phyloP scores from a whole-genome alignment of 345 rosid species.

The Corchorus capsularis region DNA sequence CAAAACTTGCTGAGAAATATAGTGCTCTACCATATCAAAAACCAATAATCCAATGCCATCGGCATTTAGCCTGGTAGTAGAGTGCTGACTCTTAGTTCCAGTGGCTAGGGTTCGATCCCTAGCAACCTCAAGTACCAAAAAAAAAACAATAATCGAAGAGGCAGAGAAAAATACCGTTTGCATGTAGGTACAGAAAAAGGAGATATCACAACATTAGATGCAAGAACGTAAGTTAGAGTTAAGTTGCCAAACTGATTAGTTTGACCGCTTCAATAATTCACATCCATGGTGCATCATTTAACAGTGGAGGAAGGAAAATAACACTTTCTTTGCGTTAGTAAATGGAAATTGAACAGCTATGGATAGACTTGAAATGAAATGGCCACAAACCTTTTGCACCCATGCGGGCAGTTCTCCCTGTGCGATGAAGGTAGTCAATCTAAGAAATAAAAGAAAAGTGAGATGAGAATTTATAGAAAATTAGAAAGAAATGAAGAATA shows the following conservation, averaged over 20 bases:
- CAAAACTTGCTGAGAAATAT: background rate
- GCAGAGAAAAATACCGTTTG: background rate
- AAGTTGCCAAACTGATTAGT: background rate
- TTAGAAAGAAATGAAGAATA: background rate
- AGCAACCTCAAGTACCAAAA: no score
- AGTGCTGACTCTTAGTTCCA: no score
- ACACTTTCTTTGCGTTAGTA: background rate
- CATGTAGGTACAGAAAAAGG: background rate
- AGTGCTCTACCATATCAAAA: conserved; percentile 13
- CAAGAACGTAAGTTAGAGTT: background rate
- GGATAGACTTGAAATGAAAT: conserved; percentile 12
- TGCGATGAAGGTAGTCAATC: conserved; percentile 97
- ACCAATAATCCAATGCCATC: background rate
- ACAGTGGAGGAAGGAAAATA: background rate
- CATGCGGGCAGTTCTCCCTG: conserved; percentile 97
- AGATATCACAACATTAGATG: background rate
- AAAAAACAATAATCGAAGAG: background rate
- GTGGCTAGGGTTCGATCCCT: no score
- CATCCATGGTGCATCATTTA: background rate
- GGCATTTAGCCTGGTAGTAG: no score
- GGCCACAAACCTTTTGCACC: conserved; percentile 82
- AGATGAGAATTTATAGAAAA: conserved; percentile 9
- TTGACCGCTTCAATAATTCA: background rate
- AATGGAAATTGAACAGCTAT: background rate
- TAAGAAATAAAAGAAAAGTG: conserved; percentile 30